A percentile compares a stretch with the other conserved stretches of the same genome.
Conservation (phyloP, 305 asterid genomes). For the Fraxinus velutina region DNA sequence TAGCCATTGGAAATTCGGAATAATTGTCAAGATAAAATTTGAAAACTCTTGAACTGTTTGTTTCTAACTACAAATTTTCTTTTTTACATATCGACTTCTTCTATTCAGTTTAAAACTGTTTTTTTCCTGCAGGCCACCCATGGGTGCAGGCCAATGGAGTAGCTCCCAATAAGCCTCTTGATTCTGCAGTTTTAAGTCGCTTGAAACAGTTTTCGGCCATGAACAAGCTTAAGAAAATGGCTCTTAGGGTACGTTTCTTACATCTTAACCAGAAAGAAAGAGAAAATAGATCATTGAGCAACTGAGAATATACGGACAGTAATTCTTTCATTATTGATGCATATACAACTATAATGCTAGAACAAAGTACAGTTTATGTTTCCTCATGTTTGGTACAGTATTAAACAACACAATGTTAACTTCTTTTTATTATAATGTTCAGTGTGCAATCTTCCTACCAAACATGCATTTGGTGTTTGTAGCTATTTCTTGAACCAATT, state of each 20-base stretch:
- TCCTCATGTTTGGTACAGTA: neutral
- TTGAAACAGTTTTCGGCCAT: constrained; percentile 77
- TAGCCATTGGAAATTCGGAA: neutral
- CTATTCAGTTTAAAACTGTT: neutral
- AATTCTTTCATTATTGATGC: neutral
- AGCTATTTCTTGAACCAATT: neutral
- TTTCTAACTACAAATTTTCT: neutral
- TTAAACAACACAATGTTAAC: neutral
- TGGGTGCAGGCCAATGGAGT: constrained; percentile 78
- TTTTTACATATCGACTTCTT: neutral
- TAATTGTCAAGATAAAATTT: neutral
- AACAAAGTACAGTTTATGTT: neutral
- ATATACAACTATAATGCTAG: neutral
- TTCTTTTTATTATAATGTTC: neutral
- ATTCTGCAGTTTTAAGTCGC: constrained; percentile 67
- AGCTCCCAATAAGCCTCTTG: constrained; percentile 76
- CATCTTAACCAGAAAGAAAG: neutral
- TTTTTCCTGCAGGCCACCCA: constrained; percentile 65
- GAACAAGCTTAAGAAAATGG: constrained; percentile 86
- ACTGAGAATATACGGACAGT: neutral
- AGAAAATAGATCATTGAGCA: neutral
- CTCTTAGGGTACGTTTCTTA: constrained; percentile 52
- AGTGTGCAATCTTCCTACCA: neutral
- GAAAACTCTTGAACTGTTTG: neutral
- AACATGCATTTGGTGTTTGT: neutral